Conservation (phyloP, 2,329 filamentous ascomycete genomes). For the Didymella lethalis region DNA sequence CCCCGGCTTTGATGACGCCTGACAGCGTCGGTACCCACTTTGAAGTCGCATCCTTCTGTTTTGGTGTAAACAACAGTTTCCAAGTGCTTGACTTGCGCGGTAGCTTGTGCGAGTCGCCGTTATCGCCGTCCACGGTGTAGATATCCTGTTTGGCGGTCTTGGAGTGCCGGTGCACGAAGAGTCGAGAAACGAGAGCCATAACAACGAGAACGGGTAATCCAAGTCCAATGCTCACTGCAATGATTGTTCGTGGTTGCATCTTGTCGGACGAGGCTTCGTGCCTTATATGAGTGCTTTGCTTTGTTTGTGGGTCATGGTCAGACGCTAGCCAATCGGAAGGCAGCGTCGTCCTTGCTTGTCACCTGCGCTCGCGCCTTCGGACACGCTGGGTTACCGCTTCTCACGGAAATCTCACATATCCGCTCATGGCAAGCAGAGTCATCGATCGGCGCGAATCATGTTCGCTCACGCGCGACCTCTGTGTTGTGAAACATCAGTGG, state of each 20-base stretch:
- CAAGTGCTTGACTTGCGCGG: conserved; percentile 29
- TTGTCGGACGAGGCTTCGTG: conserved; percentile 13
- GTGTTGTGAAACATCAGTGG: conserved; percentile 1
- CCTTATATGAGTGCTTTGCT: conserved; percentile 34
- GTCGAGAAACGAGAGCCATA: conserved; percentile 43
- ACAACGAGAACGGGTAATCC: conserved; percentile 24
- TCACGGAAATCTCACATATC: conserved; percentile 15
- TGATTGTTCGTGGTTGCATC: conserved; percentile 22
- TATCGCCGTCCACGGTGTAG: conserved; percentile 25
- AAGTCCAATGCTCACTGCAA: conserved; percentile 30
- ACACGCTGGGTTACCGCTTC: conserved; percentile 29
- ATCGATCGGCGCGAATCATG: conserved; percentile 27
- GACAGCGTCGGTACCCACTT: conserved; percentile 41
- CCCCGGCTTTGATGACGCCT: conserved; percentile 44
- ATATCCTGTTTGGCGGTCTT: conserved; percentile 27
- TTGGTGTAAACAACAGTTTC: conserved; percentile 33
- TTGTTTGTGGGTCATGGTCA: conserved; percentile 29
- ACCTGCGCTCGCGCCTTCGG: conserved; percentile 26
- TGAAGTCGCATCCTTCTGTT: conserved; percentile 23
- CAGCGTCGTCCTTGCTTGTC: conserved; percentile 35
- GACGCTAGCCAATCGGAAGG: conserved; percentile 38
- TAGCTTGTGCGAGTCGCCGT: conserved; percentile 25
- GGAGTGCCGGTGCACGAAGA: conserved; percentile 36
- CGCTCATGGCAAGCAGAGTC: conserved; percentile 10
- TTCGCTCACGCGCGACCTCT: conserved; percentile 13